Base-by-base conservation (phyloP, 2,329 filamentous ascomycete species). In the Tolypocladium ophioglossoides region DNA sequence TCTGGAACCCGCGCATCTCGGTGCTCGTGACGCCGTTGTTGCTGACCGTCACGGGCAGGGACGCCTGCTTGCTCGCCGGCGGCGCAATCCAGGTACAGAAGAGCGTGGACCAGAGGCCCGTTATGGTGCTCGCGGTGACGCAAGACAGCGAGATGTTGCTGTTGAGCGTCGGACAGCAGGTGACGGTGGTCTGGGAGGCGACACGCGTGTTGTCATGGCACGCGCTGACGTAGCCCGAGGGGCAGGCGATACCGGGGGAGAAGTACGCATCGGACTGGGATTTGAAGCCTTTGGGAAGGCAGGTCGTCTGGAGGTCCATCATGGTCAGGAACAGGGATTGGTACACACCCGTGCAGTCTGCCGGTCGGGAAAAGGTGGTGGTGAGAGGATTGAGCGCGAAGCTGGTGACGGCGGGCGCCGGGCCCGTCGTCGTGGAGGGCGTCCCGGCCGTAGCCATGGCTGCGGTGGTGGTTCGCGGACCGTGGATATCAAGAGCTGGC, bases 81-180 rank as follows among this genome's bases (percentile, higher is more conserved):
- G 66, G 64, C 2, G 66, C 66, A 27, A 62, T 64, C 66, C 66
- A 72, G 1, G 66, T 68, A 57, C 68, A 71, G 27, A 65, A 66
- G 47, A 68, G 39, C 4, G 60, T 63, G 18, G 56, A 56, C 62
- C 62, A 71, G 2, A 56, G 53, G 5, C 50, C 53, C 3, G 18
- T 10, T 2, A 69, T 55, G 2, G 59, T 61, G 8, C 52, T 49
- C 8, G 66, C 56, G 16, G 55, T 54, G 11, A 69, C 64, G 51
- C 68, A 71, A 2, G 50, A 57, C 4, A 70, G 57, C 0, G 58
- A 62, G 12, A 71, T 54, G 20, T 58, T 59, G 5, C 55, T 38
- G n/a, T 56, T 60, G 52, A 59, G 58, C 4, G 60, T 55, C 2
- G 68, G 70, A 32, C 68, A 72, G 56, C 69, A 71, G 3, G 68